Evolutionary conservation across 148 eudicot genomes (phyloP).

Genomic region (Chenopodium berlandieri): DNA sequence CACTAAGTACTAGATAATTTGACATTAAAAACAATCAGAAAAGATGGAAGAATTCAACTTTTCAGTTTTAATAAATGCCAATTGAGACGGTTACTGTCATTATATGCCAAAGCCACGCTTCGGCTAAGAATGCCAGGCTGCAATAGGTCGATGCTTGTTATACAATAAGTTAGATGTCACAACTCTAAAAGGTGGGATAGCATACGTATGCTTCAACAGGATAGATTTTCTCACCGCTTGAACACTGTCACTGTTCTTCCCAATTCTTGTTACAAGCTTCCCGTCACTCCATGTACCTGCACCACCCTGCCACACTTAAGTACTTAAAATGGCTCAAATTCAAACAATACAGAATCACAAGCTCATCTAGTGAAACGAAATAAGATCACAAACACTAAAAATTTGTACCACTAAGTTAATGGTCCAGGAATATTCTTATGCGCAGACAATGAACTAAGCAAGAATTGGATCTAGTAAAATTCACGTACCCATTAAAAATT

Average conservation of each 20-base stretch:
- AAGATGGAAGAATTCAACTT: background rate
- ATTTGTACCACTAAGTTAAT: background rate
- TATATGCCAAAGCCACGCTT: background rate
- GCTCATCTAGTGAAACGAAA: background rate
- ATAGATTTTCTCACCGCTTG: slow-evolving; percentile 59
- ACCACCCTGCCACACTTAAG: slow-evolving; percentile 99
- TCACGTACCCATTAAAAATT: background rate
- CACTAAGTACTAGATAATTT: background rate
- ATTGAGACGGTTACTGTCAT: background rate
- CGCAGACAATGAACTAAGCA: background rate
- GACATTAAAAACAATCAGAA: background rate
- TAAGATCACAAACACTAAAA: slow-evolving; percentile 3
- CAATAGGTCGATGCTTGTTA: background rate
- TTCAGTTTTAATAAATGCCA: background rate
- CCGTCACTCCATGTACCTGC: slow-evolving; percentile 99
- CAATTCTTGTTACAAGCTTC: slow-evolving; percentile 95
- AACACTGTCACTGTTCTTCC: slow-evolving; percentile 85
- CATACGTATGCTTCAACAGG: slow-evolving; percentile 3
- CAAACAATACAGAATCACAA: slow-evolving; percentile 14
- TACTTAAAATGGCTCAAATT: slow-evolving; percentile 47
- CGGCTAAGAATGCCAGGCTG: background rate
- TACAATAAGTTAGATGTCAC: background rate
- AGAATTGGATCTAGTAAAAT: background rate
- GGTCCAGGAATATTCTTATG: background rate
- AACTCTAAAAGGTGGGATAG: background rate